Conservation (phyloP, 495 filamentous ascomycete species). For the Collariella sp. region DNA sequence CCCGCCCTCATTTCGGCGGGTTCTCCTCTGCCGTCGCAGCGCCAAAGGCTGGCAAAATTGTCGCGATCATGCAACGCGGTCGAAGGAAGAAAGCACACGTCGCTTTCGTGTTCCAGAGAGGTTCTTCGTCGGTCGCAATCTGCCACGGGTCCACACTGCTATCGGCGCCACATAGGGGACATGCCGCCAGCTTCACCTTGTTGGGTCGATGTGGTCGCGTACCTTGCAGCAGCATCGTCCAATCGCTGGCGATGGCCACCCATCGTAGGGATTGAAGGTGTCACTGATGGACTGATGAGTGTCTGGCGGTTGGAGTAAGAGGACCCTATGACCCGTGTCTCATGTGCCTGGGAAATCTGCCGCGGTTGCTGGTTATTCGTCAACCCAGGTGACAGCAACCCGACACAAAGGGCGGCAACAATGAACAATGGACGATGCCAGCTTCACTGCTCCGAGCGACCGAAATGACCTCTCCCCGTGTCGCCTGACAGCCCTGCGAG, state of each 20-base stretch:
- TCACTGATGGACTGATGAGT: no score
- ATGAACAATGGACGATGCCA: no score
- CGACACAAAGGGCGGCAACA: no score
- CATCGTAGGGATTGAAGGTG: no score
- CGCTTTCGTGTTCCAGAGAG: neutral
- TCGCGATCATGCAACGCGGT: conserved; percentile 3
- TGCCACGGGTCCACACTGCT: conserved; percentile 4
- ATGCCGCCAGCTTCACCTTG: neutral
- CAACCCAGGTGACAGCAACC: no score
- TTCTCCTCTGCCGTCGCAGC: conserved; percentile 11
- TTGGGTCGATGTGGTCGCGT: conserved; percentile 7
- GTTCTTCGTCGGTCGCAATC: conserved; percentile 11
- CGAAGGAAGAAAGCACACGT: neutral
- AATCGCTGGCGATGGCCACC: neutral
- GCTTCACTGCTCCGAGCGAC: no score
- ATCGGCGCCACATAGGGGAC: conserved; percentile 1
- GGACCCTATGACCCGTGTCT: neutral
- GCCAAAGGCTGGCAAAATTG: conserved; percentile 11
- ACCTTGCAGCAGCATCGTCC: conserved; percentile 9
- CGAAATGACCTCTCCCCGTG: no score
- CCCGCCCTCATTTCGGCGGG: conserved; percentile 11
- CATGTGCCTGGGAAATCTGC: neutral
- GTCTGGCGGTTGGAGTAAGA: no score
- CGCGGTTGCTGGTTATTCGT: conserved; percentile 1
- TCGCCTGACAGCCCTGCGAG: no score